Percentiles rank a stretch among this genome's conserved stretches.
Evolutionary conservation across 495 filamentous ascomycete species (phyloP).

Genomic region (Penicillium nucicola): DNA sequence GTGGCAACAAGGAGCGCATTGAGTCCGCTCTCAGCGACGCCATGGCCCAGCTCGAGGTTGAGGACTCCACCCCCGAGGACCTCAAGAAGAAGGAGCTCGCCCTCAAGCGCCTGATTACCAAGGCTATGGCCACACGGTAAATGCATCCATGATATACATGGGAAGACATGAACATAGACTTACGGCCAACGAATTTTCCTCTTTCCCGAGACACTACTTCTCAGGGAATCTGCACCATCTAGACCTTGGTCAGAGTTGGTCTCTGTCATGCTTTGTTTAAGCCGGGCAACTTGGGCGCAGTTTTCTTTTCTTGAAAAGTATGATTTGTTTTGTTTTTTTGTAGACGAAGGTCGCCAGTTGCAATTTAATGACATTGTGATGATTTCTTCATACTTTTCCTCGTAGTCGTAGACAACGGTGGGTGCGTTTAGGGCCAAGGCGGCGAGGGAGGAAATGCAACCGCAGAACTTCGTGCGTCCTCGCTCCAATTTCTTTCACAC

Average conservation of each 20-base stretch:
- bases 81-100: slow-evolving; percentile 99
- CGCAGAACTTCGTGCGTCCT: neutral
- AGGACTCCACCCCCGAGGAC: slow-evolving; percentile 87
- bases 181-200: slow-evolving; percentile 17
- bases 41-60: slow-evolving; percentile 83
- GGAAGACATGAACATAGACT: slow-evolving; percentile 15
- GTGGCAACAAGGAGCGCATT: slow-evolving; percentile 98
- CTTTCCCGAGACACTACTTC: slow-evolving; percentile 11
- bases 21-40: slow-evolving; percentile 86
- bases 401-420: neutral
- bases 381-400: slow-evolving; percentile 9
- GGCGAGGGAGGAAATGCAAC: neutral
- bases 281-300: slow-evolving; percentile 31
- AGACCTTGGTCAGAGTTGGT: slow-evolving; percentile 25
- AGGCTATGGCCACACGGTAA: slow-evolving; percentile 91
- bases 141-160: slow-evolving; percentile 25
- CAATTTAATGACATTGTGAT: slow-evolving; percentile 41
- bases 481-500: neutral
- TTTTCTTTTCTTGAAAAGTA: slow-evolving; percentile 36
- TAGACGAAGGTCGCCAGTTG: slow-evolving; percentile 35
- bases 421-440: neutral
- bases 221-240: slow-evolving; percentile 19
- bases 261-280: slow-evolving; percentile 27
- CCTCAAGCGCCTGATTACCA: slow-evolving; percentile 95
- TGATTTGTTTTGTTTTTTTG: slow-evolving; percentile 19